Evolutionary conservation across 345 rosid genomes (phyloP).

Genomic region (Melastoma malabathricum): DNA sequence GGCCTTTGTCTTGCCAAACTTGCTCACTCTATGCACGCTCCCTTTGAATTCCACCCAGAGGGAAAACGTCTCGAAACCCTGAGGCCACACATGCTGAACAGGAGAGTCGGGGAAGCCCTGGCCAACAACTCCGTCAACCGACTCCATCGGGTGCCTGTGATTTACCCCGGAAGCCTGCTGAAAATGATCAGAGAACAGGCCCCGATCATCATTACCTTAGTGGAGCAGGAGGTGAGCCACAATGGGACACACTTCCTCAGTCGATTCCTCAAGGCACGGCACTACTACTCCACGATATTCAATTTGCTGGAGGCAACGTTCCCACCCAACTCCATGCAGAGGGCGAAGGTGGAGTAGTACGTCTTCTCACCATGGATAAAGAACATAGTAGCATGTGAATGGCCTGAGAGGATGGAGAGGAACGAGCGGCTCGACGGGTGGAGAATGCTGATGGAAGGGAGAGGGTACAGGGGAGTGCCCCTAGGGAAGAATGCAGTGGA

Average conservation of each 20-base stretch:
- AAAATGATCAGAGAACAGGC: constrained; percentile 54
- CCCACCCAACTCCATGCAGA: constrained; percentile 38
- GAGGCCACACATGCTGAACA: constrained; percentile 41
- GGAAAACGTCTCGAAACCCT: constrained; percentile 40
- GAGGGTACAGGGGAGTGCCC: constrained; percentile 39
- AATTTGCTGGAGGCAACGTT: constrained; percentile 44
- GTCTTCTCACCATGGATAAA: constrained; percentile 44
- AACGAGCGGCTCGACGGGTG: constrained; percentile 54
- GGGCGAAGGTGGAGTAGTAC: constrained; percentile 48
- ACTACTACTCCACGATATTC: constrained; percentile 45
- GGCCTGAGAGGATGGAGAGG: constrained; percentile 38
- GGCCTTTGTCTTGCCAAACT: constrained; percentile 43
- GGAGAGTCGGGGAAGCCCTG: constrained; percentile 48
- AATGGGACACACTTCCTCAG: constrained; percentile 45
- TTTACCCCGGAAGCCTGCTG: constrained; percentile 27
- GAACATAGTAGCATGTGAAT: constrained; percentile 52
- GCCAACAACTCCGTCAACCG: constrained; percentile 43
- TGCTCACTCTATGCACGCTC: constrained; percentile 42
- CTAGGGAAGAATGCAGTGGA: constrained; percentile 48
- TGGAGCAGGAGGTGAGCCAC: constrained; percentile 57
- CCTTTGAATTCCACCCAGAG: constrained; percentile 42
- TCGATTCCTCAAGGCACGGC: constrained; percentile 49
- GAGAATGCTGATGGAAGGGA: constrained; percentile 53
- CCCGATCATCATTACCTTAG: constrained; percentile 38
- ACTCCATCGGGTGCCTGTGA: constrained; percentile 37